Base-by-base conservation (phyloP, 176 grass and related monocot species). In the Oropetium thomaeum region DNA sequence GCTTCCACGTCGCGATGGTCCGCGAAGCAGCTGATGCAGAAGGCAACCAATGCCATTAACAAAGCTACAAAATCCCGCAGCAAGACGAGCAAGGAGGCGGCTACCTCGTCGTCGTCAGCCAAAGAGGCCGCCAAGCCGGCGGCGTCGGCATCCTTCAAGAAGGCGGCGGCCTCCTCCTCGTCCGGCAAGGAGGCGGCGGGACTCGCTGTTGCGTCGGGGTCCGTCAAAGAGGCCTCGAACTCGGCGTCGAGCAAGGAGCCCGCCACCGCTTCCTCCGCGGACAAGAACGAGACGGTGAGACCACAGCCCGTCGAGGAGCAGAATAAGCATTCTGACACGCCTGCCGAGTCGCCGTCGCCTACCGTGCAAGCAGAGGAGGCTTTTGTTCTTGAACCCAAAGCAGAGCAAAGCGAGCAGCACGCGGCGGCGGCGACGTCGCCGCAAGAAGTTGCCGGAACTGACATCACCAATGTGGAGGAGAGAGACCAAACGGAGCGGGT, bases 1-100 rank as follows among this genome's bases (percentile, higher is more conserved):
- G 5, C 63, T 52, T 34, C 79, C 58, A 53, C 79, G 45, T 69
- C 76, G 74, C 83, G 80, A 16, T 83, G 86, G 86, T 74, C 69
- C 42, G 62, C 70, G n/a, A 73, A 37, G 80, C 62, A 79, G 35
- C 69, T 88, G 80, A 79, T 88, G 69, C 86, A 88, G 86, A 79
- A 52, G 69, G 86, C 86, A 9, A 63, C 86, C 62, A 75, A 83
- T 35, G 86, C 80, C 33, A 44, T 83, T 8, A 88, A 83, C 12
- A 88, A 83, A 49, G 37, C 33, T n/a, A 71, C 37, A 26, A 79
- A 61, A 52, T 20, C 63, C 16, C 68, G 75, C 68, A 9, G 42
- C 35, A 88, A 83, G 75, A 63, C 79, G 17, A 26, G 16, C 25
- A 74, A 52, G n/a, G n/a, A n/a, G n/a, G n/a, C n/a, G n/a, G n/a